Evolutionary conservation across 306 rosid species (phyloP).

Genomic region (Lablab purpureus): DNA sequence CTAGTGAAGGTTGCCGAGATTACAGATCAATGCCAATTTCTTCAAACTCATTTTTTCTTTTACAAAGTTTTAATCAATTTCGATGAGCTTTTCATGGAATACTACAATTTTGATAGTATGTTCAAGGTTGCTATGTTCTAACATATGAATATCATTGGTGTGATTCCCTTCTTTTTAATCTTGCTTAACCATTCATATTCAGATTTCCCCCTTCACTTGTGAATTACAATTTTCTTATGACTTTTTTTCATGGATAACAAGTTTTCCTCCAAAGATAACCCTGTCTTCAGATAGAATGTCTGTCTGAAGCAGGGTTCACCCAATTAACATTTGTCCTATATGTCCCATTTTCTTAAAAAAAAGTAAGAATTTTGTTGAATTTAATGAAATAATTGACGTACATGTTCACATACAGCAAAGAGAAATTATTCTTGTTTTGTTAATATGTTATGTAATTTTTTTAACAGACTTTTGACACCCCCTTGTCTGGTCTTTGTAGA

Average conservation of each 20-base stretch:
- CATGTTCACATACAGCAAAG: neutral
- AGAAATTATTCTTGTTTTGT: neutral
- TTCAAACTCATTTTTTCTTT: neutral
- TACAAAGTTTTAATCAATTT: neutral
- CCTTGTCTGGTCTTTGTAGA: neutral
- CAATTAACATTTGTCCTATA: too few relatives aligned
- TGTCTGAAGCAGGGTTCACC: neutral
- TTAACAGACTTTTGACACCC: neutral
- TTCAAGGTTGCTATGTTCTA: neutral
- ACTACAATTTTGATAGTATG: neutral
- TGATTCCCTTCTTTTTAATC: neutral
- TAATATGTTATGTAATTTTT: neutral
- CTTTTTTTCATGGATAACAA: neutral
- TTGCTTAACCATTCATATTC: neutral
- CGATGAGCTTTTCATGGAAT: neutral
- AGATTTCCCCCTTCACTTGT: neutral
- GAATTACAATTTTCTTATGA: slow-evolving; percentile 3
- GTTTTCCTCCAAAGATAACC: neutral
- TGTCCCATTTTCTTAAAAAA: too few relatives aligned
- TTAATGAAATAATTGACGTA: neutral
- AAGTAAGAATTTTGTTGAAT: neutral
- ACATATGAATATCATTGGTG: neutral
- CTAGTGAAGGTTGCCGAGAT: neutral
- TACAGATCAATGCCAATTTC: neutral
- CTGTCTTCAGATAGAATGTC: too few relatives aligned